Evolutionary conservation across 306 rosid genomes (phyloP).

Genomic region (Pyrus bretschneideri): DNA sequence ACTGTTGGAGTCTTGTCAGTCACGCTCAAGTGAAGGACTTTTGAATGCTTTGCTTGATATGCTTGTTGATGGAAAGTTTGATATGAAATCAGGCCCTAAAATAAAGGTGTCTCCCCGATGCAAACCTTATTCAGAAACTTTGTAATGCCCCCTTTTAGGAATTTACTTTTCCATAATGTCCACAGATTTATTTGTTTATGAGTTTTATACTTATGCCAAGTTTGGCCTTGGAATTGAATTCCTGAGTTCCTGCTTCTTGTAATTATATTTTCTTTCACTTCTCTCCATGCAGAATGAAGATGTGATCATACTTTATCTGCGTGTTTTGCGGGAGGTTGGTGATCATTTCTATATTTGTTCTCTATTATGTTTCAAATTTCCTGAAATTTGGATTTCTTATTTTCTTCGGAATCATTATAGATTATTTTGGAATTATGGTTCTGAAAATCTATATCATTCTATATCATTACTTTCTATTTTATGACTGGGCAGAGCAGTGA

Average conservation of each 20-base stretch:
- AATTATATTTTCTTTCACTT: constrained; percentile 16
- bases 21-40: constrained; percentile 69
- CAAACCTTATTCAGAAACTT: constrained; percentile 16
- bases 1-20: constrained; percentile 79
- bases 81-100: constrained; percentile 57
- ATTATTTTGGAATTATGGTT: constrained; percentile 1
- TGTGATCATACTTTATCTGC: constrained; percentile 67
- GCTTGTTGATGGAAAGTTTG: constrained; percentile 95
- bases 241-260: constrained; percentile 7
- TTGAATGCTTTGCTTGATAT: constrained; percentile 76
- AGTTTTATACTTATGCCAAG: constrained; percentile 1
- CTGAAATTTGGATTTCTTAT: background rate
- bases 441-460: constrained; percentile 24
- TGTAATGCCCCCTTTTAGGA: constrained; percentile 17
- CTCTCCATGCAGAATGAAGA: constrained; percentile 77
- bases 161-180: background rate
- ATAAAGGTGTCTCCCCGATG: constrained; percentile 63
- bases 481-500: constrained; percentile 99
- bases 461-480: constrained; percentile 43
- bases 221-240: constrained; percentile 5
- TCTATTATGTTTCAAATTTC: background rate
- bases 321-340: constrained; percentile 80
- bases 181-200: background rate
- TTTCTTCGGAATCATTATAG: background rate
- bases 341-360: constrained; percentile 21